Base-by-base conservation (phyloP, 2,329 filamentous ascomycete genomes). In the Colletotrichum magnum region DNA sequence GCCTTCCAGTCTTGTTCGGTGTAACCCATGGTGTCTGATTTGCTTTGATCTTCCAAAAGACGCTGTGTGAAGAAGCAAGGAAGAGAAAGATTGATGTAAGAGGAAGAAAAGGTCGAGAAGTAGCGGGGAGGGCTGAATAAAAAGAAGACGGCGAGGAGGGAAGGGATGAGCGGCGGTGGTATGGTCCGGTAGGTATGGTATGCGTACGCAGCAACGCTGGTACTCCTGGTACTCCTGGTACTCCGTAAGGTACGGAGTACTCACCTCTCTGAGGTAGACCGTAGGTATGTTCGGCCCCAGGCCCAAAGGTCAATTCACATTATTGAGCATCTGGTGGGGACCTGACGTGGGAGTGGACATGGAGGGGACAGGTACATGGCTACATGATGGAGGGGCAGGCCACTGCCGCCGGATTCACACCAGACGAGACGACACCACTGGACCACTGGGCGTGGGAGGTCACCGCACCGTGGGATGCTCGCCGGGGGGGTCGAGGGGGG, bases 1-100 rank as follows among this genome's bases (percentile, higher is more conserved):
- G 94, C 93, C 85, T 94, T 90, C 88, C 92, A 87, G 84, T 99
- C 96, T 80, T 91, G 83, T 79, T 98, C 93, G 82, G 89, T 88
- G 89, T 93, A 98, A 83, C 91, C 91, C 95, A 98, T 98, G 83
- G 80, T 90, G 83, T 80, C 84, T 80, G 73, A 78, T 77, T 75
- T 43, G 77, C 72, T 62, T 68, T 59, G 73, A 54, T 71, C 69
- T 69, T 72, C 58, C 67, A 52, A 73, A 43, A 71, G 64, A 59
- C 39, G 41, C 51, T 21, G 41, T 60, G 16, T 67, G 56, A 69
- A 45, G 51, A 53, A 73, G 72, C 76, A 70, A 72, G 72, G 73
- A 73, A 75, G 71, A 72, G 74, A 75, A 73, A 67, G 74, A 72
- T 73, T 72, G 64, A n/a, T 15, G 13, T 71, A 72, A 72, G 72